These are phyloP conservation scores for Diaporthe sp. DNA, from an alignment of 2,329 filamentous ascomycete genomes.

Conservation along the genomic window DNA sequence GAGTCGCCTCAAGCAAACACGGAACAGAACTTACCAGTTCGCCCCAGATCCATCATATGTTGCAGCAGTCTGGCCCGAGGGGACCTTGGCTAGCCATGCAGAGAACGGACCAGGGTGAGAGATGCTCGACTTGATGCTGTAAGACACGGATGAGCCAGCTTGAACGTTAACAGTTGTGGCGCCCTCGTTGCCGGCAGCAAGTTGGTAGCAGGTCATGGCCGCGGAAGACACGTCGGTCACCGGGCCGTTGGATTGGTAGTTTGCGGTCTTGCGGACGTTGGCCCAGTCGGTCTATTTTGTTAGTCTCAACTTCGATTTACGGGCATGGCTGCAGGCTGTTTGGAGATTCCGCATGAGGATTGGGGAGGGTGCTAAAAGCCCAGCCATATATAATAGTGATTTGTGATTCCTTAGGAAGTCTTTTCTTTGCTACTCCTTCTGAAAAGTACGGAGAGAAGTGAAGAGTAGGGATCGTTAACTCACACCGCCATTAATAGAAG, in stretches of 20 bases:
- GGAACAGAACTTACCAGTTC: conserved; percentile 46
- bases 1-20: not conserved
- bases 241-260: conserved; percentile 60
- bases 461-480: not conserved
- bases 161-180: conserved; percentile 53
- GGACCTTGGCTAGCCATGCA: conserved; percentile 54
- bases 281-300: conserved; percentile 52
- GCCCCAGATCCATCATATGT: conserved; percentile 50
- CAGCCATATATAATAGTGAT: not conserved
- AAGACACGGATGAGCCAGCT: conserved; percentile 56
- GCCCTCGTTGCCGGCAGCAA: conserved; percentile 51
- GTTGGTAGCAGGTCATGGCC: conserved; percentile 63
- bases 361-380: not conserved
- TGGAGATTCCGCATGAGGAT: not conserved
- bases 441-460: not conserved
- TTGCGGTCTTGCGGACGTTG: conserved; percentile 58
- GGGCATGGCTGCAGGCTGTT: not conserved
- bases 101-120: conserved; percentile 54
- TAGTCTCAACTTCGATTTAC: not conserved
- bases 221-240: conserved; percentile 58
- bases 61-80: conserved; percentile 48
- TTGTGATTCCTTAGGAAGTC: not conserved
- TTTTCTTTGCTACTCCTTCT: not conserved
- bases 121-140: conserved; percentile 54
- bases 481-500: conserved; percentile 26